Evolutionary conservation across 331 rosid species (phyloP).

Genomic region (Stylosanthes scabra): DNA sequence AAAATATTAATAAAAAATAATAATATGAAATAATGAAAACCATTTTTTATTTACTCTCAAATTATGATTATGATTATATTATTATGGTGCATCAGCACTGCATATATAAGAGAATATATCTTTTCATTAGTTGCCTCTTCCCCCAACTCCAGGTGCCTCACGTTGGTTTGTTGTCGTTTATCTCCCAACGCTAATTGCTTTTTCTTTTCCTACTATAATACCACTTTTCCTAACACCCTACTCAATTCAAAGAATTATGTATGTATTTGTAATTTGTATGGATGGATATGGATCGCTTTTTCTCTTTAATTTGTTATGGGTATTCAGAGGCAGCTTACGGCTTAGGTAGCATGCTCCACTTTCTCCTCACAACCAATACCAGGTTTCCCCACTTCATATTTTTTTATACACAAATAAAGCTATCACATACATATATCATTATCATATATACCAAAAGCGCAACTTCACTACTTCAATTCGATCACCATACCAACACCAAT

Average conservation of each 20-base stretch:
- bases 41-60: too few species aligned
- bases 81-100: background rate
- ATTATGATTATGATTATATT: too few species aligned
- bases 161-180: background rate
- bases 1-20: too few species aligned
- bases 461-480: too few species aligned
- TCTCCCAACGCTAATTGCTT: conserved; percentile 21
- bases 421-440: background rate
- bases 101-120: conserved; percentile 1
- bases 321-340: conserved; percentile 47
- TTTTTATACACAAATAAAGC: conserved; percentile 26
- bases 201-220: conserved; percentile 16
- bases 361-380: conserved; percentile 43
- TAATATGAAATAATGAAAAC: too few species aligned
- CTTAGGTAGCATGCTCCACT: conserved; percentile 81
- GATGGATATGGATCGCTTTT: too few species aligned
- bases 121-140: conserved; percentile 15
- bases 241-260: background rate
- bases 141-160: conserved; percentile 42
- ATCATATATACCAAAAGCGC: background rate
- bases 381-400: background rate
- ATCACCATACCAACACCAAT: too few species aligned
- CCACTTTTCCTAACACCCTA: conserved; percentile 25
- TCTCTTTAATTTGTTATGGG: conserved; percentile 1
- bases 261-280: too few species aligned